Percentiles rank a stretch among this genome's conserved stretches.
These are phyloP conservation scores for Globisporangium ultimum DNA, from an alignment of 352 stramenopile genomes.

Conservation along the genomic window DNA sequence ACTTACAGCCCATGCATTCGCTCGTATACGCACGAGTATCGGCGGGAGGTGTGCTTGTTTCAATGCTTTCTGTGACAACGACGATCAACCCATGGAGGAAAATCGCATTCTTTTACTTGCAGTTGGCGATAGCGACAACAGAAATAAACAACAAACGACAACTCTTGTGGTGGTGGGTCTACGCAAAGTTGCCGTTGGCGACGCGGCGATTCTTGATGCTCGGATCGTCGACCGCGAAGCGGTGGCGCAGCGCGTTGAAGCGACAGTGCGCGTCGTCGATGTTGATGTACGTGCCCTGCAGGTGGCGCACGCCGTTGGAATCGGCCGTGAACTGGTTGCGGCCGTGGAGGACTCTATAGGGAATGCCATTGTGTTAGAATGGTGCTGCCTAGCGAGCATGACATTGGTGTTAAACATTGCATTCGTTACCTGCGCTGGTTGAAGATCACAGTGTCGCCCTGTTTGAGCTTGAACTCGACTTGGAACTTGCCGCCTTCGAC, in stretches of 20 bases:
- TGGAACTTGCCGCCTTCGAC: slow-evolving; percentile 69
- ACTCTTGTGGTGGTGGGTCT: slow-evolving; percentile 8
- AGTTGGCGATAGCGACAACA: too few species aligned
- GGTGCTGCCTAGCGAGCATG: background rate
- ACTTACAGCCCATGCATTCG: too few species aligned
- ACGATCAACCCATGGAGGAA: too few species aligned
- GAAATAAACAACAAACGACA: too few species aligned
- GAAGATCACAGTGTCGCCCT: slow-evolving; percentile 83
- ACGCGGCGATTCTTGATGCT: slow-evolving; percentile 62
- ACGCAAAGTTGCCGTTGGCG: slow-evolving; percentile 72
- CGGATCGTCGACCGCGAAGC: slow-evolving; percentile 37
- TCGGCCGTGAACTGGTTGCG: slow-evolving; percentile 68
- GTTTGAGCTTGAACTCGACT: slow-evolving; percentile 74
- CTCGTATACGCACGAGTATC: too few species aligned
- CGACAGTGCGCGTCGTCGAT: slow-evolving; percentile 85
- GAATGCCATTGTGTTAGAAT: background rate
- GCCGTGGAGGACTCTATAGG: slow-evolving; percentile 61
- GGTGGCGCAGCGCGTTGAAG: slow-evolving; percentile 71
- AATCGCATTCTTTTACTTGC: background rate
- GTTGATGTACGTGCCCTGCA: slow-evolving; percentile 87
- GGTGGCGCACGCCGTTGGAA: slow-evolving; percentile 71
- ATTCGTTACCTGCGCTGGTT: slow-evolving; percentile 63
- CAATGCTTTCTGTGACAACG: too few species aligned
- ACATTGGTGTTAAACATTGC: background rate
- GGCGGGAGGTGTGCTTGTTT: too few species aligned